A percentile compares a stretch with the other conserved stretches of the same genome.
These are phyloP conservation scores for Phaffomyces antillensis DNA, from an alignment of 805 yeast genomes.

Conservation along the genomic window DNA sequence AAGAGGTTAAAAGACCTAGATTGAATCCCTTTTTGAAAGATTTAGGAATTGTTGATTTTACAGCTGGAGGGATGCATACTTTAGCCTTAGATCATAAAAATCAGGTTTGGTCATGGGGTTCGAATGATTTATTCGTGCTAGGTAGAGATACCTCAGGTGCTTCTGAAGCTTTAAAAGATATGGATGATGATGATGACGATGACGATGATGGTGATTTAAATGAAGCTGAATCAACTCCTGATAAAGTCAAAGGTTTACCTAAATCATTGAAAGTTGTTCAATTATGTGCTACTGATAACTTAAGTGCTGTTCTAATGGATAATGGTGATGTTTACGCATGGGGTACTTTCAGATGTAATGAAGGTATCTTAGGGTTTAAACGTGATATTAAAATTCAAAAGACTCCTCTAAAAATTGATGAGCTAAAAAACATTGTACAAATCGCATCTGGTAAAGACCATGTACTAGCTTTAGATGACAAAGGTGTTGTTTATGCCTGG, in stretches of 20 bases:
- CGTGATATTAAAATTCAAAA: slow-evolving; percentile 56
- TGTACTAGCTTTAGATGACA: slow-evolving; percentile 70
- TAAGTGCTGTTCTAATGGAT: slow-evolving; percentile 71
- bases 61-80: slow-evolving; percentile 95
- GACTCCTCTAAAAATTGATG: slow-evolving; percentile 56
- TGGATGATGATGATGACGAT: slow-evolving; percentile 52
- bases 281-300: slow-evolving; percentile 86
- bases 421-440: slow-evolving; percentile 64
- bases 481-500: slow-evolving; percentile 92
- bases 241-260: slow-evolving; percentile 61
- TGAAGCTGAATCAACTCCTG: slow-evolving; percentile 86
- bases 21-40: slow-evolving; percentile 73
- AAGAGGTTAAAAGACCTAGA: slow-evolving; percentile 94
- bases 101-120: slow-evolving; percentile 97
- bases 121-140: slow-evolving; percentile 84
- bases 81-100: slow-evolving; percentile 73
- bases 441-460: slow-evolving; percentile 94
- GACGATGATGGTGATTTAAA: slow-evolving; percentile 78
- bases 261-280: slow-evolving; percentile 56
- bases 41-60: slow-evolving; percentile 72
- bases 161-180: slow-evolving; percentile 59
- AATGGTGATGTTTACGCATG: slow-evolving; percentile 92
- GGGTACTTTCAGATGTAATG: slow-evolving; percentile 95
- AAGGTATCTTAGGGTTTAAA: slow-evolving; percentile 82
- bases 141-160: slow-evolving; percentile 78